A percentile compares a stretch with the other conserved stretches of the same genome.
Conservation (phyloP, 108 stramenopile genomes). For the Schizochytrium sp. region DNA sequence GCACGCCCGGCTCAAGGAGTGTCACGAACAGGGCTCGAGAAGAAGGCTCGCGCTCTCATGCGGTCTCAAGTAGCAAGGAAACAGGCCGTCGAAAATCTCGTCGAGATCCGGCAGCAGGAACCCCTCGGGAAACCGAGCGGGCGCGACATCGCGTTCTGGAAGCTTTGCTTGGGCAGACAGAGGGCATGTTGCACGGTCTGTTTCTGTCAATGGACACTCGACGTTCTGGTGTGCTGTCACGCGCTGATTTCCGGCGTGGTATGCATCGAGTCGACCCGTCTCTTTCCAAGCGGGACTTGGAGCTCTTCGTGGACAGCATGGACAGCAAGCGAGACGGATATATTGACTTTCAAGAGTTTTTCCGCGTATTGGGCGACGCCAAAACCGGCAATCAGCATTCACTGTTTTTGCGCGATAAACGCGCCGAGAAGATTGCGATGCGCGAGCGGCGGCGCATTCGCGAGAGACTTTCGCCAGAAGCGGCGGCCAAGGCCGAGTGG, state of each 20-base stretch:
- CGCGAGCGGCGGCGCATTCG: not conserved
- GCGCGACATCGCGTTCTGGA: not conserved
- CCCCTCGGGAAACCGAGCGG: not conserved
- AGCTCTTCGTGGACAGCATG: conserved; percentile 10
- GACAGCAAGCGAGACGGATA: not conserved
- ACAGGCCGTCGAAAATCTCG: not conserved
- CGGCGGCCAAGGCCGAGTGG: not conserved
- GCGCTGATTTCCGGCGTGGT: not conserved
- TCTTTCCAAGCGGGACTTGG: not conserved
- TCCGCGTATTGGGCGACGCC: not conserved
- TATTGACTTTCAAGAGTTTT: conserved; percentile 14
- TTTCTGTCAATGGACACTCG: conserved; percentile 2
- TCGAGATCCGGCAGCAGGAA: not conserved
- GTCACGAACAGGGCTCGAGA: too few species aligned
- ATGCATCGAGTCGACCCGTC: not conserved
- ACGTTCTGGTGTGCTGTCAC: not conserved
- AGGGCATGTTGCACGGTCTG: not conserved
- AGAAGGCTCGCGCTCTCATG: too few species aligned
- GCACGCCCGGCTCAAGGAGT: too few species aligned
- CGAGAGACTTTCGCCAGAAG: not conserved
- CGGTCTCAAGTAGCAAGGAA: too few species aligned
- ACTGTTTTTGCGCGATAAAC: not conserved
- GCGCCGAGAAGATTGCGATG: not conserved
- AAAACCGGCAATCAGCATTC: not conserved
- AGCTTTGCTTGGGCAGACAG: not conserved